Evolutionary conservation across 2,329 filamentous ascomycete species (phyloP), one percentile per base, ranked within the genome.

Genomic region (Triangularia verruculosa): DNA sequence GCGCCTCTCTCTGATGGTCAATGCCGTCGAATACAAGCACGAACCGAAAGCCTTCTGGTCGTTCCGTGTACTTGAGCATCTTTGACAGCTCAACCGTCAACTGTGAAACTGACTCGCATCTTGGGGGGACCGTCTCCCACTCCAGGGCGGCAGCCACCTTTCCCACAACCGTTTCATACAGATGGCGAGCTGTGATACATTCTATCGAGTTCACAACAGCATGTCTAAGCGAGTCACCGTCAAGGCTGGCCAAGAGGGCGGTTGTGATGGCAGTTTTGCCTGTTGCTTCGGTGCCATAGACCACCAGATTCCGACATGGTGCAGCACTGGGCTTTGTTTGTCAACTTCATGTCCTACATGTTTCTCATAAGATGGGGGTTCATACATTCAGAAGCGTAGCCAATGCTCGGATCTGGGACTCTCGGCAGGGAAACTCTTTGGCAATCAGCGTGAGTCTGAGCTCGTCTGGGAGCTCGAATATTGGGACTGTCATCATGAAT

Each of bases 1-100:
- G 86, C 5, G 90, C 87, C 72, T 98, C 94, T 71, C 89, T 83
- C 74, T 97, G 91, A 66, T 83, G 85, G 74, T 98, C 94, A 63
- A 98, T 89, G 11, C 87, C 91, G 78, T 98, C 95, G 67, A 98
- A 83, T 11, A 97, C 91, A 63, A 98, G 77, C 8, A 94, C 87
- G 70, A 97, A 93, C 67, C 89, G 87, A 68, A 79, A 80, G 55
- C 73, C 70, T 20, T 72, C 69, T 43, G 76, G 74, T 7, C 74
- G 69, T 6, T 70, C 63, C 12, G 72, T 70, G 66, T 82, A 80
- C 58, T 82, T 77, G 54, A 93, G 76, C 76, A 92, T 79, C 72
- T 81, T 84, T 65, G 83, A 83, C 63, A 98, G 79, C 71, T 93
- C 87, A 25, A 92, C 90, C 1, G 85, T 83, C 66, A 98, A 79